Evolutionary conservation across 2,329 filamentous ascomycete genomes (phyloP), one percentile per base, ranked within the genome.

Genomic region (Diaporthe sp.): DNA sequence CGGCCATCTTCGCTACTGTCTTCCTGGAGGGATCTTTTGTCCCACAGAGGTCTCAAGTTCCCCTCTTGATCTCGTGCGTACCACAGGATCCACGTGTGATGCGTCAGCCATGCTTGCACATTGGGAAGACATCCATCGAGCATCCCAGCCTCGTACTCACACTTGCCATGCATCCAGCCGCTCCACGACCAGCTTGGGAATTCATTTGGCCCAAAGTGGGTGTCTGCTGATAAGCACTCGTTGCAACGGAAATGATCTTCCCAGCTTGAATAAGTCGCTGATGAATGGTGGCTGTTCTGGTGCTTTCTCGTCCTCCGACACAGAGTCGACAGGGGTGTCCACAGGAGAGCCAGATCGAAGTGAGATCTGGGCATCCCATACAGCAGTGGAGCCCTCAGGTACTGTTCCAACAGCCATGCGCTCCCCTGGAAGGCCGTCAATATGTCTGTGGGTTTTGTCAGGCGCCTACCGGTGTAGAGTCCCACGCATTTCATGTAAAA

Each of bases 131-230:
- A 78, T 25, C 80, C 82, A 2, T 75, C 77, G 4, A 83, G 53
- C 42, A 79, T 72, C 4, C 57, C 77, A 78, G 7, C 77, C 76
- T 44, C 42, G 42, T 44, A 44, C 15, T 44, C 42, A 44, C 15
- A 44, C 42, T 44, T 44, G 42, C 42, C 42, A 44, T 44, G 42
- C 83, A 58, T 68, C 74, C 83, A 85, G 0, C 83, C 83, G 53
- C 78, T 78, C 83, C 82, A 85, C 2, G 82, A 81, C 83, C 83
- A 85, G 62, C 78, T 83, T 1, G 83, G 83, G 49, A 84, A 83
- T 37, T 81, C 68, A 3, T 39, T 34, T 5, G n/a, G 22, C 34
- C n/a, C 34, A 5, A 19, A n/a, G 1, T 44, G 13, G 10, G 42
- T 10, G 37, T 62, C 7, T 22, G 4, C 34, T 3, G 19, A n/a